Evolutionary conservation across 2,329 filamentous ascomycete species (phyloP), one percentile per base, ranked within the genome.

Genomic region (Tolypocladium endophyticum): DNA sequence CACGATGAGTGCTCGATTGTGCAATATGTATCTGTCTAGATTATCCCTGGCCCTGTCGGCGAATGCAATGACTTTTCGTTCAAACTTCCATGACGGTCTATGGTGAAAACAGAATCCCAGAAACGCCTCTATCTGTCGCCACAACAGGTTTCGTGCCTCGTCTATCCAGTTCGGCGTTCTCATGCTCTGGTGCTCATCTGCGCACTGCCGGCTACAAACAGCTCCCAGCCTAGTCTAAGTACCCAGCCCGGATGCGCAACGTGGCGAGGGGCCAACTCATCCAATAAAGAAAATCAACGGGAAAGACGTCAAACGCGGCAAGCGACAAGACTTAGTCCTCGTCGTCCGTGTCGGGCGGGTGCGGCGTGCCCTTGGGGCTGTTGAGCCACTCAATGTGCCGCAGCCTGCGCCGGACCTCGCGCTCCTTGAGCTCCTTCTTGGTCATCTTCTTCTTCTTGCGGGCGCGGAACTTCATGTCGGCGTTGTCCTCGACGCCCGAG

Each of bases 371-470:
- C 83, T 92, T 92, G 65, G 89, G 89, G 68, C 84, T 90, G 76
- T 91, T 93, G 67, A 96, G 79, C 89, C 88, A 89, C 72, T 88
- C 83, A 67, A 89, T 88, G 76, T 99, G 92, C 68, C 94, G 86
- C 75, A 97, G 79, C 67, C 94, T 83, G 66, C 93, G 85, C 64
- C 95, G 83, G 52, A 89, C 88, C 76, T 97, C 93, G 25, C 89
- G 83, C 74, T 99, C 94, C 84, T 99, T 99, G 72, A 92, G 67
- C 75, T 99, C 92, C 77, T 92, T 92, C 80, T 95, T 90, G 60
- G 94, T 99, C 85, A 94, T 85, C 90, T 99, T 99, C 86, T 93
- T 96, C 91, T 97, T 97, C 83, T 92, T 94, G 76, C 82, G 86
- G 12, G 89, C 81, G 74, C 82, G 85, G 86, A 99, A 99, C 79